Base-by-base conservation (phyloP, 1,284 basidiomycete genomes). In the Ceratobasidium sp. region DNA sequence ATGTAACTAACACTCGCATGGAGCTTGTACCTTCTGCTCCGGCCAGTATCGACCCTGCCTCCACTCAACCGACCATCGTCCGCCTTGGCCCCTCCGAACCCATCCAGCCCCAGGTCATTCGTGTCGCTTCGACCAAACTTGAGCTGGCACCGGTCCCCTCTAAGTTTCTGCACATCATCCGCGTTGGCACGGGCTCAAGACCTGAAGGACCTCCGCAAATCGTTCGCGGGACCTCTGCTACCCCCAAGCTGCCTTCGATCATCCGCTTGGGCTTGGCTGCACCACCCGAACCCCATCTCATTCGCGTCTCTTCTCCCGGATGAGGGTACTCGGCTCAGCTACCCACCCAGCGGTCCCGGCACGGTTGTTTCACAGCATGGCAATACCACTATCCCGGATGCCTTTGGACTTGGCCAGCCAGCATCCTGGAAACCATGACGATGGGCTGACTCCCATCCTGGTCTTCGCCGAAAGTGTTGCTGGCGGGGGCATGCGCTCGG, bases 31-130 rank as follows among this genome's bases (percentile, higher is more conserved):
- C 66, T 9, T 19, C 36, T 13, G 67, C 42, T 5, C 47, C 57
- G 21, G n/a, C 49, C 42, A 23, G 67, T 44, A 29, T 33, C 29
- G 49, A 19, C 27, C 36, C 56, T 3, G 33, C 53, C 36, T 49
- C 69, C 23, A 49, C 52, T 21, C 68, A 56, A 6, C 71, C 71
- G 19, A 71, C 71, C n/a, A 56, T 68, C 5, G 56, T 71, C 8
- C 54, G 68, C 2, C 25, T 71, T 23, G 71, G 67, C 36, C 57
- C 54, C 21, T 19, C 68, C 0, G 36, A 60, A 11, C 52, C 60
- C 27, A 23, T 30, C 23, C 54, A 56, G 30, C 56, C 68, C 2
- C 62, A 60, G 53, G 50, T 71, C 7, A 67, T 70, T 16, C 64
- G 70, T 30, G 62, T 71, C 25, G 60, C 64, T 9, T 67, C 64